phyloP scores from a whole-genome alignment of 2,329 filamentous ascomycete species.

The Kalmusia sp. region DNA sequence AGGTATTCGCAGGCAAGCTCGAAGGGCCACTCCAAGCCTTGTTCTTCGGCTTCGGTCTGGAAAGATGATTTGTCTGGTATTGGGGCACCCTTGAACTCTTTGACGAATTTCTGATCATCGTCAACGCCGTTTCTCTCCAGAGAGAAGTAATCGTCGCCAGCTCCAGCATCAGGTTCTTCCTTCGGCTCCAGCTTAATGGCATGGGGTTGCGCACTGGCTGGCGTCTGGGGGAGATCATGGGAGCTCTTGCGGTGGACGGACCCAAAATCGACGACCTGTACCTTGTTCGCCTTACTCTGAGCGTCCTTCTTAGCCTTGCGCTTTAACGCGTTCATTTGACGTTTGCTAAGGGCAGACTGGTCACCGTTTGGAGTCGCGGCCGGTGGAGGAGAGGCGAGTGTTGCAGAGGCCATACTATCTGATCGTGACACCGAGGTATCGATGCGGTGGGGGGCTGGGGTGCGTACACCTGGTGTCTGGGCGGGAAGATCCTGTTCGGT shows the following conservation, averaged over 20 bases:
- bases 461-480: slow-evolving; percentile 46
- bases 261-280: slow-evolving; percentile 86
- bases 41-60: slow-evolving; percentile 76
- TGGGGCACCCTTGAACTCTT: slow-evolving; percentile 89
- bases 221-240: slow-evolving; percentile 65
- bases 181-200: slow-evolving; percentile 68
- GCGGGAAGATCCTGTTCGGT: slow-evolving; percentile 66
- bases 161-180: slow-evolving; percentile 66
- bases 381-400: slow-evolving; percentile 52
- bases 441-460: slow-evolving; percentile 53
- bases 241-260: slow-evolving; percentile 68
- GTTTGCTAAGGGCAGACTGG: slow-evolving; percentile 76
- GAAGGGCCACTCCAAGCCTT: slow-evolving; percentile 90
- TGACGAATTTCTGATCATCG: slow-evolving; percentile 90
- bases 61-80: slow-evolving; percentile 86
- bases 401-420: slow-evolving; percentile 53
- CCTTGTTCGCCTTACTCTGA: slow-evolving; percentile 87
- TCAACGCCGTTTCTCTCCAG: slow-evolving; percentile 82
- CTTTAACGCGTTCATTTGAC: slow-evolving; percentile 93
- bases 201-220: slow-evolving; percentile 57
- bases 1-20: slow-evolving; percentile 93
- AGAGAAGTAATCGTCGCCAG: slow-evolving; percentile 81
- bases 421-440: slow-evolving; percentile 57
- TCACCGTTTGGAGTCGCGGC: slow-evolving; percentile 50
- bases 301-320: slow-evolving; percentile 91